These are phyloP conservation scores for Fusarium tuaranense DNA, from an alignment of 2,329 filamentous ascomycete species.

Conservation along the genomic window DNA sequence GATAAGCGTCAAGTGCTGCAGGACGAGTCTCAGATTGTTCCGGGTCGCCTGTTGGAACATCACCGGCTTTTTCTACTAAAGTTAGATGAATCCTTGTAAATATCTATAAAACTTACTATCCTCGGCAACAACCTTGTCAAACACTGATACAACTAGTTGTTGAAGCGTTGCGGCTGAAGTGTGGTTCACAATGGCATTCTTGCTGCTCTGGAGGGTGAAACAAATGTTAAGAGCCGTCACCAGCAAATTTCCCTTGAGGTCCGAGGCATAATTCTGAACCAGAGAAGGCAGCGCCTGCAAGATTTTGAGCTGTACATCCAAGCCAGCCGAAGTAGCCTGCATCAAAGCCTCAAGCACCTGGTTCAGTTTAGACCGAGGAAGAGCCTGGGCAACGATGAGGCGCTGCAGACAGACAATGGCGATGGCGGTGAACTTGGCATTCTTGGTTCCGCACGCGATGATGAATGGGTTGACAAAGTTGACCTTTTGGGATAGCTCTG, in stretches of 20 bases:
- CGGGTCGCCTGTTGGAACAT: conserved; percentile 70
- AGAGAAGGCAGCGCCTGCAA: conserved; percentile 91
- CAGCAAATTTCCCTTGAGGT: conserved; percentile 84
- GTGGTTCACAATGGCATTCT: conserved; percentile 93
- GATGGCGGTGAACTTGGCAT: conserved; percentile 89
- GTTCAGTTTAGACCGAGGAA: conserved; percentile 82
- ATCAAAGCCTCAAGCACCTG: conserved; percentile 90
- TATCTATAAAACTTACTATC: conserved; percentile 69
- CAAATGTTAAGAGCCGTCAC: conserved; percentile 90
- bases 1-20: conserved; percentile 87
- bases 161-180: conserved; percentile 97
- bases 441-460: conserved; percentile 89
- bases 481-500: conserved; percentile 84
- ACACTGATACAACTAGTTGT: conserved; percentile 91
- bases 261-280: conserved; percentile 87
- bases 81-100: conserved; percentile 24
- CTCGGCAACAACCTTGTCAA: conserved; percentile 88
- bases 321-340: conserved; percentile 81
- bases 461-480: conserved; percentile 95
- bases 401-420: conserved; percentile 91
- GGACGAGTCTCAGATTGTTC: conserved; percentile 75
- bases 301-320: conserved; percentile 96
- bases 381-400: conserved; percentile 82
- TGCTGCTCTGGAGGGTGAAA: conserved; percentile 89
- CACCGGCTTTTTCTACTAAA: conserved; percentile 55